Evolutionary conservation across 2,329 filamentous ascomycete genomes (phyloP).

Genomic region (Diaporthe sp.): DNA sequence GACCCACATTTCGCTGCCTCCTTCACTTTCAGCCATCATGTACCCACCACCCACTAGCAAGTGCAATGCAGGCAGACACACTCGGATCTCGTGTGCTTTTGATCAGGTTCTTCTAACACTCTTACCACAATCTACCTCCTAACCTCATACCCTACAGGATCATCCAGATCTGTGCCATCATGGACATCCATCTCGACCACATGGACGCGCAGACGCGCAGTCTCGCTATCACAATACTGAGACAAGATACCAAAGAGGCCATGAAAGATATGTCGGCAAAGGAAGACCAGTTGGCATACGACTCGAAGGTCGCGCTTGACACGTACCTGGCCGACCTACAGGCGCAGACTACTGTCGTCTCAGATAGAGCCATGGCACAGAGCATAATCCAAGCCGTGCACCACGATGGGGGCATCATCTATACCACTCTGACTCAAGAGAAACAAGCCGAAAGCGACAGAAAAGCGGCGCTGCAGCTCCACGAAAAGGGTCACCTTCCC

Average conservation of each 20-base stretch:
- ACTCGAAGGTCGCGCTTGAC: background rate
- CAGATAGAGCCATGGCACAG: constrained; percentile 3
- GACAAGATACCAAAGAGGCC: background rate
- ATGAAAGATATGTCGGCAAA: background rate
- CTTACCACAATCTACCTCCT: no score
- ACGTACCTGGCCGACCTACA: background rate
- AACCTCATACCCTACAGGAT: no score
- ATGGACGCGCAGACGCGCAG: background rate
- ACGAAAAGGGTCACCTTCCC: background rate
- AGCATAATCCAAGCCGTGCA: constrained; percentile 24
- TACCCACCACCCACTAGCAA: background rate
- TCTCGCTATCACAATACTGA: background rate
- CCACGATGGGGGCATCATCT: background rate
- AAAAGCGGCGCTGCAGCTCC: background rate
- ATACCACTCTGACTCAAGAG: no score
- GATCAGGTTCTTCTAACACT: no score
- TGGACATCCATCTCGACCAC: background rate
- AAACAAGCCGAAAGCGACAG: background rate
- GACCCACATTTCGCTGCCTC: background rate
- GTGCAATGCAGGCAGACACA: no score
- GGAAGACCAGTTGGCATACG: background rate
- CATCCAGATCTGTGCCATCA: background rate
- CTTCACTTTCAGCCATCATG: background rate
- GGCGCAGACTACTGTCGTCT: background rate
- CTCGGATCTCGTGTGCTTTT: no score